Evolutionary conservation across 1,284 basidiomycete genomes (phyloP).

Genomic region (Trametes hirsuta): DNA sequence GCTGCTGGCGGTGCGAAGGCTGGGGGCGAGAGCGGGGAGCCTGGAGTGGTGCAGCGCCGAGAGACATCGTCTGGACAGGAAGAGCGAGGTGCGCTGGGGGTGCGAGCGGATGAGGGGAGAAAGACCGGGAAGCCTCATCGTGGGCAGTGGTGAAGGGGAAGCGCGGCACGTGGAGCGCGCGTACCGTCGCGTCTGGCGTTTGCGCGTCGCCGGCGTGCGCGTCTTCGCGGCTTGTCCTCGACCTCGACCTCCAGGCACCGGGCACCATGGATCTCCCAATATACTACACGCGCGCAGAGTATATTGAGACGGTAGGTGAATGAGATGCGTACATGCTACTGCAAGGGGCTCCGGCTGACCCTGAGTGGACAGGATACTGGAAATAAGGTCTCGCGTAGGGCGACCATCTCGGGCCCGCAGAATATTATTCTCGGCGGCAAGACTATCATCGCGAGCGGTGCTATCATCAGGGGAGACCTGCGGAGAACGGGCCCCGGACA

Average conservation of each 20-base stretch:
- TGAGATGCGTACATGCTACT: not conserved
- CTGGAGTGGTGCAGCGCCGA: not conserved
- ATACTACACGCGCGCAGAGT: constrained; percentile 76
- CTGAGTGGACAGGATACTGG: constrained; percentile 38
- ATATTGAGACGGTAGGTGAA: constrained; percentile 74
- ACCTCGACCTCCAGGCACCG: not conserved
- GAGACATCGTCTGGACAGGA: constrained; percentile 8
- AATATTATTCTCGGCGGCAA: constrained; percentile 98
- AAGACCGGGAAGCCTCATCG: constrained; percentile 10
- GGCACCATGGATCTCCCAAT: constrained; percentile 64
- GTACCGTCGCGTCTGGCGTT: constrained; percentile 5
- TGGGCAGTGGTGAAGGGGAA: constrained; percentile 1
- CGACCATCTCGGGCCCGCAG: constrained; percentile 92
- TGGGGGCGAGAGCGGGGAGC: not conserved
- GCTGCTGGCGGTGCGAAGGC: not conserved
- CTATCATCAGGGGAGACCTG: constrained; percentile 90
- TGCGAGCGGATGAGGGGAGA: constrained; percentile 1
- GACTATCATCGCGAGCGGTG: constrained; percentile 89
- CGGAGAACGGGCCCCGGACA: constrained; percentile 83
- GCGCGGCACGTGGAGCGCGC: constrained; percentile 5
- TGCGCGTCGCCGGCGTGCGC: constrained; percentile 3
- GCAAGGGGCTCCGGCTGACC: constrained; percentile 1
- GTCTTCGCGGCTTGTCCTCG: constrained; percentile 10
- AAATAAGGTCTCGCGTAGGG: constrained; percentile 87
- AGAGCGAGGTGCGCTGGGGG: not conserved